Conservation (phyloP, 768 basidiomycete species). For the Punctularia strigosozonata region DNA sequence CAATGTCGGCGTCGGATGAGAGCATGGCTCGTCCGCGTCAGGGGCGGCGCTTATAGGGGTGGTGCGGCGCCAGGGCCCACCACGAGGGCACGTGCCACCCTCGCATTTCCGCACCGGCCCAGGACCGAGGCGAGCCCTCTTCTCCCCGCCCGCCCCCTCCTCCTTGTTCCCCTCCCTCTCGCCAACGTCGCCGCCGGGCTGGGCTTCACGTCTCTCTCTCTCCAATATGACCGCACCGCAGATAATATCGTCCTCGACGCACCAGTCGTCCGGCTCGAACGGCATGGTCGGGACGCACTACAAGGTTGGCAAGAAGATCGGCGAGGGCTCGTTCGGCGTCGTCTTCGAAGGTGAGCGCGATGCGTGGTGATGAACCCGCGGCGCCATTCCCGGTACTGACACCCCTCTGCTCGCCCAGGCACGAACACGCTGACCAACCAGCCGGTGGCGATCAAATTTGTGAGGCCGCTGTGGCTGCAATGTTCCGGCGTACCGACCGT, state of each 20-base stretch:
- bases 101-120: too few species aligned
- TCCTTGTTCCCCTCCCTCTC: neutral
- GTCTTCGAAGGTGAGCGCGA: conserved; percentile 74
- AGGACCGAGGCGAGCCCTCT: too few species aligned
- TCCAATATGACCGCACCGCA: conserved; percentile 65
- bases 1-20: too few species aligned
- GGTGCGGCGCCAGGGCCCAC: too few species aligned
- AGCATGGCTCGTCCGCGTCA: too few species aligned
- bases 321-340: conserved; percentile 98
- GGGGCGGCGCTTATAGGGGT: too few species aligned
- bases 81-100: too few species aligned
- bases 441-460: conserved; percentile 97
- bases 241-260: conserved; percentile 68
- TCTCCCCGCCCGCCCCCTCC: neutral
- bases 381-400: neutral
- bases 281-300: conserved; percentile 73
- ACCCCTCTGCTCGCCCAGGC: conserved; percentile 32
- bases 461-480: conserved; percentile 24
- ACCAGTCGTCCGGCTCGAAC: conserved; percentile 51
- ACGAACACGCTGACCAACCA: conserved; percentile 74
- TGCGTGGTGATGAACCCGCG: neutral
- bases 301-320: conserved; percentile 96
- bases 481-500: neutral
- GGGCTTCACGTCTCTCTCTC: neutral
- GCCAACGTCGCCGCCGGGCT: neutral